These are phyloP conservation scores for Verticillium klebahnii DNA, from an alignment of 2,329 filamentous ascomycete genomes.

Conservation along the genomic window DNA sequence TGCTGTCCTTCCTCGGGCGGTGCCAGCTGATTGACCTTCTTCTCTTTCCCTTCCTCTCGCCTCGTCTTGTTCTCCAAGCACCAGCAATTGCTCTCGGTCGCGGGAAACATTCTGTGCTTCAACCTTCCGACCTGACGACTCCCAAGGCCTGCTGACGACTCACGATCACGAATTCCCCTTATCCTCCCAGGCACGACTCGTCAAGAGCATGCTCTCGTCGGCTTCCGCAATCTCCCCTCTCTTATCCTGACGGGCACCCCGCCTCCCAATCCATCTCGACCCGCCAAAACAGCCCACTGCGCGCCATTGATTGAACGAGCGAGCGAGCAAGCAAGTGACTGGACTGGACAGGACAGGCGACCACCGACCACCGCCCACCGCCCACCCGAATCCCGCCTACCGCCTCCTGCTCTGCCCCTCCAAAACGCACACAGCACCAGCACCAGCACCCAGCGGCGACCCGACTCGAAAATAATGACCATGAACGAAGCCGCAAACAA, in stretches of 20 bases:
- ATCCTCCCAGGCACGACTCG: not conserved
- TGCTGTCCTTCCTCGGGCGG: not conserved
- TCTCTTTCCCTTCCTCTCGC: not conserved
- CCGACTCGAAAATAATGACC: constrained; percentile 26
- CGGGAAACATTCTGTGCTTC: not conserved
- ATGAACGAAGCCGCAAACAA: constrained; percentile 33
- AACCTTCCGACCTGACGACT: not conserved
- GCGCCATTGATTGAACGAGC: not conserved
- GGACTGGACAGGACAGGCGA: not conserved
- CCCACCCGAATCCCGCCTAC: not conserved
- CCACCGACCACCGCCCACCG: not conserved
- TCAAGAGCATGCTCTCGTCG: not conserved
- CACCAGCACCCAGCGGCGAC: constrained; percentile 5
- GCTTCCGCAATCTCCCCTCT: not conserved
- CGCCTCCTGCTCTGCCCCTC: not conserved
- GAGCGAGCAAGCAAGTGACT: not conserved
- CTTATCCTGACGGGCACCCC: not conserved
- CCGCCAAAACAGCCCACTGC: not conserved
- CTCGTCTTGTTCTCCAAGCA: not conserved
- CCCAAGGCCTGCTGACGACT: not conserved
- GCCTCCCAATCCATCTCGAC: not conserved
- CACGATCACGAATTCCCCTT: not conserved
- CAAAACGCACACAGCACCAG: constrained; percentile 1
- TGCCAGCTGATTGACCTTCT: not conserved
- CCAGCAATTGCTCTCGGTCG: not conserved